Evolutionary conservation across 2,329 filamentous ascomycete genomes (phyloP).

Genomic region (Nemania diffusa): DNA sequence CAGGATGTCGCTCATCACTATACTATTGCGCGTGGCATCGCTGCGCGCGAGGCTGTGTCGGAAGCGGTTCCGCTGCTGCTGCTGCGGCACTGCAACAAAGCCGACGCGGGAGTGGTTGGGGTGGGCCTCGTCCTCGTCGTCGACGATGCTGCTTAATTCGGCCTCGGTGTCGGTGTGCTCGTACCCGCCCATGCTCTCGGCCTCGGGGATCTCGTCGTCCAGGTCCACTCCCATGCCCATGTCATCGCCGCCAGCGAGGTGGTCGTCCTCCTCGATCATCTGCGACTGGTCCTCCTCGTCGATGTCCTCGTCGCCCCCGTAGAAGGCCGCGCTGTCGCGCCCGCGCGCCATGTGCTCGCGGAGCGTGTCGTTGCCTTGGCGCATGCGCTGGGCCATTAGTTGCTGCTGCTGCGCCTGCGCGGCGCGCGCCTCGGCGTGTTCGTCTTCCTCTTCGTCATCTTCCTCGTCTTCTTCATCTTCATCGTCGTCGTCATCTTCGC

Average conservation of each 20-base stretch:
- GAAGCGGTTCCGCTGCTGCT: constrained; percentile 46
- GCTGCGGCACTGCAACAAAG: constrained; percentile 18
- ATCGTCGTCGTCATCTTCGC: constrained; percentile 53
- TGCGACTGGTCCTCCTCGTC: constrained; percentile 67
- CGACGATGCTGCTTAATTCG: constrained; percentile 64
- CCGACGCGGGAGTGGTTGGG: constrained; percentile 31
- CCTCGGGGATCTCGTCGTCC: constrained; percentile 77
- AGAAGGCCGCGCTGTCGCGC: constrained; percentile 60
- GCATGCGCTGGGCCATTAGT: constrained; percentile 62
- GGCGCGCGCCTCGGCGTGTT: constrained; percentile 45
- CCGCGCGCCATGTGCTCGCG: constrained; percentile 67
- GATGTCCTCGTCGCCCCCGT: constrained; percentile 63
- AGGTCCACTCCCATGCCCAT: constrained; percentile 75
- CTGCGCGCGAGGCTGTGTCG: constrained; percentile 54
- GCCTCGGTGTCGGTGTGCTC: constrained; percentile 83
- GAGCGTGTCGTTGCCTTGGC: constrained; percentile 70
- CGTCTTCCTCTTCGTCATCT: constrained; percentile 51
- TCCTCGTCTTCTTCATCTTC: too few relatives aligned
- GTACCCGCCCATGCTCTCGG: constrained; percentile 68
- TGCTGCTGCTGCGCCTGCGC: constrained; percentile 58
- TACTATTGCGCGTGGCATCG: constrained; percentile 59
- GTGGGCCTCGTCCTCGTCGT: constrained; percentile 51
- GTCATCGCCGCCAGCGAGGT: constrained; percentile 54
- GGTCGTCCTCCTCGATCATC: constrained; percentile 72
- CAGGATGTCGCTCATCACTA: constrained; percentile 67